Evolutionary conservation across 2,329 filamentous ascomycete species (phyloP), one percentile per base, ranked within the genome.

Genomic region (Cadophora luteo-olivacea): DNA sequence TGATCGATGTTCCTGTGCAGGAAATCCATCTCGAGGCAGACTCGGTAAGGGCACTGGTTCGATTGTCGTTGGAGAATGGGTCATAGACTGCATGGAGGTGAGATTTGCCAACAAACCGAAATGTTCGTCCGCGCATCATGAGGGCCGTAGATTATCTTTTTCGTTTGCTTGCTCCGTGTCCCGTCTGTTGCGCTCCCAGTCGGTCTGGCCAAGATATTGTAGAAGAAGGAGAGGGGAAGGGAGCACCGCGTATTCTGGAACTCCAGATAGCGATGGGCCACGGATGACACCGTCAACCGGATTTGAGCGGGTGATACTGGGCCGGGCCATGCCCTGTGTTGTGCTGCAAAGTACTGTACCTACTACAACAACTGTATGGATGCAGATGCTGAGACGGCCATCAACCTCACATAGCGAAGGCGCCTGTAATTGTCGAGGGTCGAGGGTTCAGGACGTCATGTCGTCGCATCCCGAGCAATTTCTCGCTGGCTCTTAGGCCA

Each of bases 11-110:
- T 25, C 52, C 69, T 45, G 51, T 64, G 67, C 65, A 62, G 65
- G 36, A 64, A 55, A 41, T 64, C 36, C 36, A 54, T 22, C 48
- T 66, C 32, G 29, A 61, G 58, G 60, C 29, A 38, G 38, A 51
- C 55, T 57, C 58, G 49, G 65, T 67, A 63, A 38, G 51, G 48
- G 65, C 49, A 68, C 64, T 70, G 65, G 68, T 67, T 62, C 61
- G 33, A 36, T 36, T 66, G 51, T 41, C 14, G 70, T 72, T 72
- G 70, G 70, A 67, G 68, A 72, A 60, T 45, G 41, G 64, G 29
- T 61, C 29, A 38, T 36, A 32, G 45, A 25, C 32, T 49, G 38
- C 58, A 60, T 49, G 49, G 11, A 25, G 24, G 22, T 45, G 49
- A 38, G 58, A 48, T 36, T 49, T 66, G 65, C 49, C 58, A 66